These are phyloP conservation scores for Metschnikowia bowlesiae DNA, from an alignment of 805 yeast species.

Conservation along the genomic window DNA sequence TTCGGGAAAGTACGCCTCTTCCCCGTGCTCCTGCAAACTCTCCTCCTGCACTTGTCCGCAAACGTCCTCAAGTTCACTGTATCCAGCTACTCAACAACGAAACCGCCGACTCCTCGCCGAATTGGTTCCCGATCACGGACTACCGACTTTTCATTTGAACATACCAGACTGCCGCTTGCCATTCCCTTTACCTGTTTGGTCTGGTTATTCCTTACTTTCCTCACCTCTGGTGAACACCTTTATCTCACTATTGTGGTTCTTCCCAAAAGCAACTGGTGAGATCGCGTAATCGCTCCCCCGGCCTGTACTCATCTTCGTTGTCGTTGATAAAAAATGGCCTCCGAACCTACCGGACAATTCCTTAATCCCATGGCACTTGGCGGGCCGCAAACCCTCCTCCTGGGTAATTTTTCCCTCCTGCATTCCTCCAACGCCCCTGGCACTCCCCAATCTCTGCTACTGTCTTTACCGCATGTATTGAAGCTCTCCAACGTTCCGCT, in stretches of 20 bases:
- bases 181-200: neutral
- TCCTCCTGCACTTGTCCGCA: neutral
- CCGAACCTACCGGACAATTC: conserved; percentile 14
- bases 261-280: neutral
- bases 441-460: conserved; percentile 3
- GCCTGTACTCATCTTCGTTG: neutral
- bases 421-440: neutral
- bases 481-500: conserved; percentile 53
- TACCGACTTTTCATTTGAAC: neutral
- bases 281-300: neutral
- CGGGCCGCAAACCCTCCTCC: conserved; percentile 5
- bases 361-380: conserved; percentile 11
- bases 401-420: conserved; percentile 1
- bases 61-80: neutral
- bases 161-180: neutral
- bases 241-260: too few species aligned
- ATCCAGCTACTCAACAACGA: neutral
- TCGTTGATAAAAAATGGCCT: conserved; percentile 5
- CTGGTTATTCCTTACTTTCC: too few species aligned
- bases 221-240: too few species aligned
- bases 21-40: neutral
- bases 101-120: neutral
- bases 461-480: conserved; percentile 7
- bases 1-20: neutral
- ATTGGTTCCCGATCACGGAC: neutral